Evolutionary conservation across 2,329 filamentous ascomycete species (phyloP).

Genomic region (Exophiala viscosa): DNA sequence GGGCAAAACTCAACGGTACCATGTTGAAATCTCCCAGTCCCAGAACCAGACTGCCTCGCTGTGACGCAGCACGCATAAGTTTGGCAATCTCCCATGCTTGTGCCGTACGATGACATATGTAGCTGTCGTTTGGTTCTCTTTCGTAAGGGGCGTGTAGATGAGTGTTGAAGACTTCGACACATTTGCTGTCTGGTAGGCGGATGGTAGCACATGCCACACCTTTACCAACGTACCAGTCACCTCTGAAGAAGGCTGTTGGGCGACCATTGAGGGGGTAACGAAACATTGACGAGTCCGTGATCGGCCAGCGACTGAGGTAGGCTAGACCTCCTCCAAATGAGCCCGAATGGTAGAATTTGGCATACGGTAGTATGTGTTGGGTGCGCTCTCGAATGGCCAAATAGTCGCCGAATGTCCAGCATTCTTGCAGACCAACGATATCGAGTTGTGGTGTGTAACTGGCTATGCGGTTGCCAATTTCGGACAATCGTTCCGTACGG

Average conservation of each 20-base stretch:
- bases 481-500: constrained; percentile 70
- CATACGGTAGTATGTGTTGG: constrained; percentile 72
- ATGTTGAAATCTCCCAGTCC: constrained; percentile 96
- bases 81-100: constrained; percentile 96
- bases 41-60: constrained; percentile 76
- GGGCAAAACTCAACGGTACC: constrained; percentile 79
- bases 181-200: constrained; percentile 27
- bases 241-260: constrained; percentile 87
- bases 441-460: constrained; percentile 64
- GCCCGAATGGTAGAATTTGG: constrained; percentile 88
- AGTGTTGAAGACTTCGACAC: constrained; percentile 88
- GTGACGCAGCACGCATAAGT: constrained; percentile 74
- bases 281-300: constrained; percentile 82
- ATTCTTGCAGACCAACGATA: constrained; percentile 92
- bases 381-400: constrained; percentile 70
- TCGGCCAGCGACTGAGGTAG: constrained; percentile 87
- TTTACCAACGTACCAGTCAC: constrained; percentile 93
- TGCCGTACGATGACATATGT: constrained; percentile 82
- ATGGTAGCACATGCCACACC: constrained; percentile 83
- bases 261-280: constrained; percentile 87
- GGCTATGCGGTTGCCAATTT: constrained; percentile 80
- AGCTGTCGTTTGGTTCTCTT: constrained; percentile 72
- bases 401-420: constrained; percentile 86
- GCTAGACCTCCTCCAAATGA: constrained; percentile 85
- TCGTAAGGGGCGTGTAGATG: constrained; percentile 90